Base-by-base conservation (phyloP, 73 alveolate species). In the Durusdinium trenchii region DNA sequence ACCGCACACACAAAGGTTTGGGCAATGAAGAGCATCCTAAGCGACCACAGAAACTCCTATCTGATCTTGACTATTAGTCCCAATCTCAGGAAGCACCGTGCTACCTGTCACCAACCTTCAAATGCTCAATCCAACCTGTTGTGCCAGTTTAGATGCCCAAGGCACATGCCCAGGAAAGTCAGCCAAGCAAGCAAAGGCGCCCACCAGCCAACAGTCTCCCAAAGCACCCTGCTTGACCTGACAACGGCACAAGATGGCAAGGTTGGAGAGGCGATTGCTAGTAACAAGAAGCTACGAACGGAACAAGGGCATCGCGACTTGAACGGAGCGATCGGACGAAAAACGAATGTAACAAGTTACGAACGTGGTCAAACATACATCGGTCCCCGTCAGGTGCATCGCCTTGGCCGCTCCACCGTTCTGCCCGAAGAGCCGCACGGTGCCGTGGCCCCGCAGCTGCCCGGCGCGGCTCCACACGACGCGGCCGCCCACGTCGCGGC, bases 121-220 rank as follows among this genome's bases (percentile, higher is more conserved):
- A 57, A 12, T 57, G 32, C 69, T 23, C 69, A 57, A 57, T 12
- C 32, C 69, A 57, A 57, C 23, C 69, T 57, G 69, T n/a, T 75
- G 54, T 38, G 35, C 85, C 50, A 16, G 32, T 51, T 3, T n/a
- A 7, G 9, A 3, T 38, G 14, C 2, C 71, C 91, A 9, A 47
- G 71, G 10, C 36, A 48, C 94, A 51, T 84, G 94, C 40, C 94
- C 94, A 28, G 94, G 94, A 26, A 84, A 84, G 52, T 84, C 94
- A 20, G 94, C 94, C 54, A 84, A 28, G 35, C 94, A 84, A 3
- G 94, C 94, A 12, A 84, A 51, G 76, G 94, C 94, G 52, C 94
- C 94, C 40, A 84, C 51, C 32, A 84, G 75, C 94, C 94, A 84
- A 51, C 94, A 84, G 75, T 84, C 94, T 18, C 94, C 94, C 52